Base-by-base conservation (phyloP, 1,139 yeast genomes). In the Magnusiomyces magnusii region DNA sequence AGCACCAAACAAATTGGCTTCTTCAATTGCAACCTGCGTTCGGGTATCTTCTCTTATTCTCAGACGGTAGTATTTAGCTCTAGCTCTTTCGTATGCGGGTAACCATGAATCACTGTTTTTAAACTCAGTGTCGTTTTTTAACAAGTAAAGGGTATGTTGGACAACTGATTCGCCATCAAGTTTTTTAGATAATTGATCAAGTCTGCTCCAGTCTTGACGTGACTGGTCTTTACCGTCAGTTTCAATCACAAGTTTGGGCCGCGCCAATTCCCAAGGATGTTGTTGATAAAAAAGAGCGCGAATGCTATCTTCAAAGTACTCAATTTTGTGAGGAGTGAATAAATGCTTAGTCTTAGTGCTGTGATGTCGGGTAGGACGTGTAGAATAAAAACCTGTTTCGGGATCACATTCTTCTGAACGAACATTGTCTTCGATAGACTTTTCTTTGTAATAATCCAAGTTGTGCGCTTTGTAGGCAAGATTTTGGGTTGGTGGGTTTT, bases 221-320 rank as follows among this genome's bases (percentile, higher is more conserved):
- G 73, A 71, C 41, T 77, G 78, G 57, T 84, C 84, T 52, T 78
- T 73, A 5, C 88, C 89, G 24, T 78, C 76, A 67, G 84, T 87
- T 73, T 95, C 99, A 55, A 91, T 80, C 65, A 93, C 75, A 39
- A 84, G 79, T 70, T 89, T 89, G n/a, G 99, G 97, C 65, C 96
- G 82, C 1, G 99, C 88, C 61, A 92, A 78, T 74, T 93, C 99
- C 99, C 99, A 93, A 15, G 99, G 99, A 73, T 93, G 99, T 71
- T 92, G 97, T 62, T 83, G 84, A 73, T 86, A 93, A 69, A 93
- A 93, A 36, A 87, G 77, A 57, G 81, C 78, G 75, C 99, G 83
- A 66, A 93, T 75, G 67, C 84, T 82, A 73, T 93, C 99, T 73
- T 93, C 98, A 57, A 87, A 76, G 69, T 83, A 91, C 61, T 74